Conservation (phyloP, 2,329 filamentous ascomycete genomes). For the Fusarium proliferatum region DNA sequence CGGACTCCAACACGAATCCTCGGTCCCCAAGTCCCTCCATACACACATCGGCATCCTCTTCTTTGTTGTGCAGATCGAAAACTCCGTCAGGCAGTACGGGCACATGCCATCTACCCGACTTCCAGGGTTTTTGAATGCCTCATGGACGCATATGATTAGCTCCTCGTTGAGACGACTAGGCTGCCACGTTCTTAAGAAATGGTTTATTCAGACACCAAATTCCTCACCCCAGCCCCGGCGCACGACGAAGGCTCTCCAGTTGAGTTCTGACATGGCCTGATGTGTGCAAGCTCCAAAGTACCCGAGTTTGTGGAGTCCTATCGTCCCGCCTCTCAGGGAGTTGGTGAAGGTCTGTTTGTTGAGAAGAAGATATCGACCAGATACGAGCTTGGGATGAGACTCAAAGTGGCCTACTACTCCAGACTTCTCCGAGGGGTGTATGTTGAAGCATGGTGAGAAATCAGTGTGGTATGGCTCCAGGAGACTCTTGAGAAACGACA, state of each 20-base stretch:
- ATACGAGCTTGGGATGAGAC: slow-evolving; percentile 1
- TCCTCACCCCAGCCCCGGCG: not conserved
- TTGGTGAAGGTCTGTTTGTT: not conserved
- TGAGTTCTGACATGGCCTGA: not conserved
- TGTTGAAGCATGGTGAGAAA: rapidly evolving
- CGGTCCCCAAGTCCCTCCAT: slow-evolving; percentile 8
- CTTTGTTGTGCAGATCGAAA: not conserved
- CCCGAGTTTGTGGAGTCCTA: not conserved
- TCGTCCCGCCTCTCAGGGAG: too few relatives aligned
- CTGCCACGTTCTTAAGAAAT: too few relatives aligned
- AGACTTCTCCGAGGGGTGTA: too few relatives aligned
- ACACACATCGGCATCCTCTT: not conserved
- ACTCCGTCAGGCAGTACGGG: slow-evolving; percentile 1
- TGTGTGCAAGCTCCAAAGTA: not conserved
- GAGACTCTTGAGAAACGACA: not conserved
- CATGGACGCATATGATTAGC: not conserved
- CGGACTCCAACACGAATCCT: not conserved
- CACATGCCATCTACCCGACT: not conserved
- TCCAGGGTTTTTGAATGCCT: not conserved
- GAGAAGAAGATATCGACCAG: slow-evolving; percentile 7
- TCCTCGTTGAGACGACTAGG: not conserved
- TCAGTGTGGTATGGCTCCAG: not conserved
- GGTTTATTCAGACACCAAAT: not conserved
- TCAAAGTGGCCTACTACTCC: not conserved
- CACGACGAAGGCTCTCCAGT: not conserved